These are phyloP conservation scores for Ustilago crameri DNA, from an alignment of 1,284 basidiomycete species.

Conservation along the genomic window DNA sequence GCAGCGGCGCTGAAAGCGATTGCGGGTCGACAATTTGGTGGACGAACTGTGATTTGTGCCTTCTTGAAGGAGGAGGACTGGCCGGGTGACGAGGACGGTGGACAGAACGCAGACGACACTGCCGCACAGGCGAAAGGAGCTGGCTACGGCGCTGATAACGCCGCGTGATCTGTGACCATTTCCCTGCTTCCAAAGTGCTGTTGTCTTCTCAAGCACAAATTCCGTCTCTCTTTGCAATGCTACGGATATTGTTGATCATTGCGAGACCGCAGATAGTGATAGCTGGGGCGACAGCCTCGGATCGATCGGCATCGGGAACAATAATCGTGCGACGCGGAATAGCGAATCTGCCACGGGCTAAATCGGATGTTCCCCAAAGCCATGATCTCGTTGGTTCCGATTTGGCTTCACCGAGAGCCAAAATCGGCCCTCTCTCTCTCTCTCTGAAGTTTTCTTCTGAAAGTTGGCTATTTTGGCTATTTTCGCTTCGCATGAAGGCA, in stretches of 20 bases:
- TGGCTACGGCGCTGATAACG: constrained; percentile 22
- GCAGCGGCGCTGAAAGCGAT: constrained; percentile 80
- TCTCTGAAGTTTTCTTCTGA: not conserved
- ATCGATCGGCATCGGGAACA: constrained; percentile 2
- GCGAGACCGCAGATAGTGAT: not conserved
- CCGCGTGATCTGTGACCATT: not conserved
- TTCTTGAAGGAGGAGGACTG: constrained; percentile 65
- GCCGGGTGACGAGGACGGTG: constrained; percentile 62
- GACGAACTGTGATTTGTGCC: constrained; percentile 79
- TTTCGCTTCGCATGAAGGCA: no score
- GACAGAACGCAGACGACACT: constrained; percentile 52
- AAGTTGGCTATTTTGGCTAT: no score
- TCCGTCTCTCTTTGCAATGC: not conserved
- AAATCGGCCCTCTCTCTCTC: constrained; percentile 23
- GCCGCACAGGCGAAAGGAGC: constrained; percentile 52
- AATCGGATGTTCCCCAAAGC: not conserved
- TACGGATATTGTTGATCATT: not conserved
- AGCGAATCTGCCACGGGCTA: not conserved
- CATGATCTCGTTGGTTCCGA: no score
- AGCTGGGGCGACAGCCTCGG: not conserved
- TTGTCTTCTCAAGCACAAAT: not conserved
- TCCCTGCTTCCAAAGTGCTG: not conserved
- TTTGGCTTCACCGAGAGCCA: not conserved
- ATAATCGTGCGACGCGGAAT: no score
- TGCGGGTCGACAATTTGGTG: constrained; percentile 90